Evolutionary conservation across 208 protist genomes (phyloP).

Genomic region (Wallacemonas sp.): DNA sequence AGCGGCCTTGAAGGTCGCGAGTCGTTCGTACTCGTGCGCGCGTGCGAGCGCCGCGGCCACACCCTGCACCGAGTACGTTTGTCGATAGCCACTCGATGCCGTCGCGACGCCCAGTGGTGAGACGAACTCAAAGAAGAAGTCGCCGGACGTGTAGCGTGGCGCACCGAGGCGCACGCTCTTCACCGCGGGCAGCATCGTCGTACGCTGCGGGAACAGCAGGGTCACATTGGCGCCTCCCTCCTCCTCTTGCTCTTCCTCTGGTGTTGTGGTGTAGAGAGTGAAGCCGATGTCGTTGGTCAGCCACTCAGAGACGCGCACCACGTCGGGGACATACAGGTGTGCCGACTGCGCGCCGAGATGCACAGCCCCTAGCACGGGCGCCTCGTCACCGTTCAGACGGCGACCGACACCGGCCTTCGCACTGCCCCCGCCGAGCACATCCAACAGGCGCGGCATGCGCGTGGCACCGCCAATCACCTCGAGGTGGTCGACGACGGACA

Average conservation of each 20-base stretch:
- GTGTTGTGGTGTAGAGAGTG: conserved; percentile 15
- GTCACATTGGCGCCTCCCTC: not conserved
- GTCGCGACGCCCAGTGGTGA: conserved; percentile 4
- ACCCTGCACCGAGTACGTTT: not conserved
- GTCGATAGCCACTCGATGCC: conserved; percentile 1
- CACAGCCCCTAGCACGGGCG: conserved; percentile 65
- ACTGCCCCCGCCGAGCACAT: conserved; percentile 49
- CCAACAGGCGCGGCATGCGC: conserved; percentile 75
- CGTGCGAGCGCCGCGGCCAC: not conserved
- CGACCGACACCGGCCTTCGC: conserved; percentile 41
- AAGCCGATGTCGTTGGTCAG: conserved; percentile 54
- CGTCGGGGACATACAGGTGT: conserved; percentile 2
- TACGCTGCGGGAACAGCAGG: conserved; percentile 29
- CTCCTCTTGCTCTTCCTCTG: not conserved
- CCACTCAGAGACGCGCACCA: conserved; percentile 41
- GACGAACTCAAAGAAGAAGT: conserved; percentile 36
- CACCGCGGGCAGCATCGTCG: conserved; percentile 26
- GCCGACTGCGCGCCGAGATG: conserved; percentile 43
- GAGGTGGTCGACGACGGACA: conserved; percentile 50
- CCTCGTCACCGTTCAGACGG: conserved; percentile 89
- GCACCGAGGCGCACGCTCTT: conserved; percentile 29
- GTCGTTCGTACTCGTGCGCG: not conserved
- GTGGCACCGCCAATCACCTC: conserved; percentile 84
- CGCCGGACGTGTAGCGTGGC: conserved; percentile 18
- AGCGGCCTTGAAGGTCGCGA: not conserved